Evolutionary conservation across 306 rosid genomes (phyloP), one percentile per base, ranked within the genome.

Genomic region (Urtica urens): DNA sequence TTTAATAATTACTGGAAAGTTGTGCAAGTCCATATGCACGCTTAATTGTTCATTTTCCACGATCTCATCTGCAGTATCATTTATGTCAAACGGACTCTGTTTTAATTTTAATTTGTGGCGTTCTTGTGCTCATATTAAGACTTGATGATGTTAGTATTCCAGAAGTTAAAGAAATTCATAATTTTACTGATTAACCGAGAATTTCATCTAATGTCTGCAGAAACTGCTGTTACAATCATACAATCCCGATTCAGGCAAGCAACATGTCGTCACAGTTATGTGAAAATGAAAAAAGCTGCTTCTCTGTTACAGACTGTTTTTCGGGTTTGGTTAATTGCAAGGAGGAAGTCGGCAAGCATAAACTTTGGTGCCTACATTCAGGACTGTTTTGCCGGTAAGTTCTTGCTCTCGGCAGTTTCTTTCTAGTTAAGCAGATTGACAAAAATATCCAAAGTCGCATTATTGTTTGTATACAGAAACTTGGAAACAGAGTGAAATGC

Each of bases 321-420:
- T 58, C 78, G 79, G 58, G 79, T 81, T 50, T 78, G 92, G 87
- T 68, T 71, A 68, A 64, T 15, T 48, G 64, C 44, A 55, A 75
- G 72, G 67, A 59, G 41, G 62, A 73, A 66, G 63, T 51, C 65
- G 15, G 41, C 37, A n/a, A 62, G 61, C 51, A 19, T 33, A 39
- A 37, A 44, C 43, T 69, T 61, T 58, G 51, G 38, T 21, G 18
- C 66, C 24, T 70, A 26, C 60, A 55, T 17, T 39, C 50, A 27
- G 28, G 59, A 54, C 5, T 35, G 53, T 57, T 53, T 71, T 38
- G 37, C 51, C n/a, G 82, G 94, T 79, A 74, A 48, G 49, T 15
- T 48, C 23, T 31, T 4, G 34, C 49, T 67, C 34, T 35, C 63
- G 34, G 29, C 57, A 43, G 11, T 35, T 57, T 18, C 11, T 35